phyloP scores from a whole-genome alignment of 1,284 basidiomycete species.

The Cryptococcus sp. region DNA sequence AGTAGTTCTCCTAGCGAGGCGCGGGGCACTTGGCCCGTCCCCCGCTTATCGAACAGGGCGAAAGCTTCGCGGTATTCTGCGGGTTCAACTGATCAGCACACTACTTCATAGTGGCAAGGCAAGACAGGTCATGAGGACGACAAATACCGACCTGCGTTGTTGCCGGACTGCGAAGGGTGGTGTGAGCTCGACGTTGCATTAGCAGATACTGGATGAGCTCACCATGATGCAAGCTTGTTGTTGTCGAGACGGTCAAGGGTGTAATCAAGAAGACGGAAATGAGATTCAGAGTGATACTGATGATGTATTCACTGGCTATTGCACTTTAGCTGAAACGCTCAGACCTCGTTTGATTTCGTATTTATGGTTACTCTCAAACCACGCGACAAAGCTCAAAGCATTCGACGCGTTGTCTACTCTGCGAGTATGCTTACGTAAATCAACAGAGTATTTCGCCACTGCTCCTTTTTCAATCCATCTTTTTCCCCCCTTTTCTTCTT shows the following conservation, averaged over 20 bases:
- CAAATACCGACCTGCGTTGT: constrained; percentile 34
- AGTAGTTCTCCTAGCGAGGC: constrained; percentile 93
- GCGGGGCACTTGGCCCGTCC: constrained; percentile 82
- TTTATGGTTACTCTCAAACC: constrained; percentile 3
- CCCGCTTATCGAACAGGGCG: constrained; percentile 96
- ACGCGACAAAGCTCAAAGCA: constrained; percentile 4
- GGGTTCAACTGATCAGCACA: not conserved
- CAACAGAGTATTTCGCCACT: constrained; percentile 4
- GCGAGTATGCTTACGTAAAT: not conserved
- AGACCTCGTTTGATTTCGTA: not conserved
- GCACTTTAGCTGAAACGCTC: not conserved
- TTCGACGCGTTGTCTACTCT: constrained; percentile 8
- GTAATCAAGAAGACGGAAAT: not conserved
- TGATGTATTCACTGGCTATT: not conserved
- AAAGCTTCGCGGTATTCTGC: constrained; percentile 95
- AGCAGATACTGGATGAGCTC: constrained; percentile 1
- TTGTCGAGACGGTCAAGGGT: not conserved
- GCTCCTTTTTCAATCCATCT: constrained; percentile 6
- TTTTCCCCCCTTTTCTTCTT: constrained; percentile 6
- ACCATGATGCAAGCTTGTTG: constrained; percentile 14
- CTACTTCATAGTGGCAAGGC: not conserved
- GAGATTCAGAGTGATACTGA: too few relatives aligned
- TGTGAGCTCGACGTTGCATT: not conserved
- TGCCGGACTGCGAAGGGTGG: constrained; percentile 22
- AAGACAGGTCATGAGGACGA: not conserved